Conservation (phyloP, 345 rosid genomes). For the Syzygium aqueum region DNA sequence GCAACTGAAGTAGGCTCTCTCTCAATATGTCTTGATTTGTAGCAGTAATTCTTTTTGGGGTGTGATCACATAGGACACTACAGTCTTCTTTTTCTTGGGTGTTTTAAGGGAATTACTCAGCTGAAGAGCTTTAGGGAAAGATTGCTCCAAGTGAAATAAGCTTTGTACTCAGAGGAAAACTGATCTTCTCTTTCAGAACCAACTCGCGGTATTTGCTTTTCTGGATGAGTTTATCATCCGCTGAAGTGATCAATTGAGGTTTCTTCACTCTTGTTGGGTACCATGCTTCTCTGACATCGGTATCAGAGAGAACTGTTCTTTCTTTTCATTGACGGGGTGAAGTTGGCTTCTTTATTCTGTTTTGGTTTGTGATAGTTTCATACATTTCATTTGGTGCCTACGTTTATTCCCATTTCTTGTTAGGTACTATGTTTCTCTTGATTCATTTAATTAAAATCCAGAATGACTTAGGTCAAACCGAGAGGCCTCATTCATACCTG, state of each 20-base stretch:
- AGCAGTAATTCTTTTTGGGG: neutral
- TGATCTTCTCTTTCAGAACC: neutral
- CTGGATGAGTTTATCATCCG: neutral
- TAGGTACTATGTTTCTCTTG: neutral
- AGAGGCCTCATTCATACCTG: neutral
- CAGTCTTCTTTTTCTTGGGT: neutral
- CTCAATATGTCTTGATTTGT: neutral
- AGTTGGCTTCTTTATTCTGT: neutral
- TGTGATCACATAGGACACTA: neutral
- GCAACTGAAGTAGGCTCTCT: constrained; percentile 12
- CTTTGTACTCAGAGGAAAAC: neutral
- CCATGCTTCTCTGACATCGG: neutral
- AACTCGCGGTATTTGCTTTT: neutral
- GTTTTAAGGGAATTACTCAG: neutral
- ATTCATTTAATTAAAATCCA: neutral
- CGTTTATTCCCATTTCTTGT: neutral
- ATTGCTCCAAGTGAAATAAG: constrained; percentile 4
- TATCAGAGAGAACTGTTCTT: neutral
- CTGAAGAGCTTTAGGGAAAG: neutral
- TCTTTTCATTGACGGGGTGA: neutral
- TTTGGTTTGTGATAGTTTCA: neutral
- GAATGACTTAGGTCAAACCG: neutral
- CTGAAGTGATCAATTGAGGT: neutral
- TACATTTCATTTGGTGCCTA: neutral
- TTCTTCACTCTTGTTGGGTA: neutral